phyloP scores from a whole-genome alignment of 495 filamentous ascomycete species.

The Neurospora sp. region DNA sequence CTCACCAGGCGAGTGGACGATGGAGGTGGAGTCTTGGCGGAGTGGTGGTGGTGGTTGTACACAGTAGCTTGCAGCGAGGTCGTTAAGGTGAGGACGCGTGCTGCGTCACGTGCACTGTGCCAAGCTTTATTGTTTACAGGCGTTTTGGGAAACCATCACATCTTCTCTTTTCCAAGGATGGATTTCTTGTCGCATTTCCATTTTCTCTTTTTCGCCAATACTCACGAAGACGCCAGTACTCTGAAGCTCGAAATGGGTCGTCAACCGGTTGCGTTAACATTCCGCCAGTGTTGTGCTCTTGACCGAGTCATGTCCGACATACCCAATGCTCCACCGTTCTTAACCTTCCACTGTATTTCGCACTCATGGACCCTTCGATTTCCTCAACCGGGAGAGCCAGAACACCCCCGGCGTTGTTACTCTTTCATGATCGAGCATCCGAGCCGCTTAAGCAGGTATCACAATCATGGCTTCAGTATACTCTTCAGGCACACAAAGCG shows the following conservation, averaged over 20 bases:
- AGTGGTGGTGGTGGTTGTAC: background rate
- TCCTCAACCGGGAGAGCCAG: background rate
- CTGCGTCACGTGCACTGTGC: background rate
- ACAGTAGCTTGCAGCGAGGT: background rate
- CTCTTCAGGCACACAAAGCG: background rate
- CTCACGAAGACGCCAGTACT: background rate
- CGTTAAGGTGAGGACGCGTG: background rate
- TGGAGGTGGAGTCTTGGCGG: background rate
- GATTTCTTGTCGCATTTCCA: background rate
- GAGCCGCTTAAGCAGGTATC: background rate
- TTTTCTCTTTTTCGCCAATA: background rate
- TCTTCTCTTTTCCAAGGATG: background rate
- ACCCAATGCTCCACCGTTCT: background rate
- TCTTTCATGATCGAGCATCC: background rate
- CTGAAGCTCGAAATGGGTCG: background rate
- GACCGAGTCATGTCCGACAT: background rate
- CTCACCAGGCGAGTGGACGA: background rate
- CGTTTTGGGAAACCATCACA: background rate
- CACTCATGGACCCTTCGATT: background rate
- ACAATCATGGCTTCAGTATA: background rate
- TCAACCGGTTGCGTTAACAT: background rate
- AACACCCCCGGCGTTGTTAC: background rate
- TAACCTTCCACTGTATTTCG: background rate
- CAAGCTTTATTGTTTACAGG: background rate
- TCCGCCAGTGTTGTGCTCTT: background rate